Evolutionary conservation across 1,284 basidiomycete genomes (phyloP).

Genomic region (Sparassis latifolia): DNA sequence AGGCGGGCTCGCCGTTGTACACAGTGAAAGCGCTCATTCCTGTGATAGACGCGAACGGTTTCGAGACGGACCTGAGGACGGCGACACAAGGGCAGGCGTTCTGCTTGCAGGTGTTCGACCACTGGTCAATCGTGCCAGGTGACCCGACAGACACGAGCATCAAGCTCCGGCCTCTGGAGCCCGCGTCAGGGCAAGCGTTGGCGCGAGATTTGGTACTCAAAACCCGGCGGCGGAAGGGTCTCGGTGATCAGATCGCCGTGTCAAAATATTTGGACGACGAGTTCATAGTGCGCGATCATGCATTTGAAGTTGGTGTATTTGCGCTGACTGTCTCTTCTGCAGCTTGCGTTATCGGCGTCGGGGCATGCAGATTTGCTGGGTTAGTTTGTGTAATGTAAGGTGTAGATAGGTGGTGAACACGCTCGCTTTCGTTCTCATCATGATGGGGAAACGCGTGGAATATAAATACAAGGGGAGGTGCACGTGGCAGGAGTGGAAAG

Average conservation of each 20-base stretch:
- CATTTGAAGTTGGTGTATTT: conserved; percentile 15
- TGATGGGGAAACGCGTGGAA: not conserved
- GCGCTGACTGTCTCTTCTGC: conserved; percentile 8
- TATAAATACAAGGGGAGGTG: not conserved
- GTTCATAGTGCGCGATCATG: conserved; percentile 63
- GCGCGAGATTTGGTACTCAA: conserved; percentile 94
- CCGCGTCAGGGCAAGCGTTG: conserved; percentile 89
- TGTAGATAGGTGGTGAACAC: too few relatives aligned
- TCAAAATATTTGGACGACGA: conserved; percentile 94
- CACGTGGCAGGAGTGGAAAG: conserved; percentile 27
- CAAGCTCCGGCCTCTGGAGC: conserved; percentile 92
- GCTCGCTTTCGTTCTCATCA: too few relatives aligned
- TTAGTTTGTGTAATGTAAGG: conserved; percentile 26
- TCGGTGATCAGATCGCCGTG: conserved; percentile 90
- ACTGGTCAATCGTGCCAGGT: conserved; percentile 97
- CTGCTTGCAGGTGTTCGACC: conserved; percentile 93
- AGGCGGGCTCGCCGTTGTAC: conserved; percentile 94
- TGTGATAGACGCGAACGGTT: conserved; percentile 97
- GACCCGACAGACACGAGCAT: conserved; percentile 96
- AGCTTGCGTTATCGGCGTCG: conserved; percentile 86
- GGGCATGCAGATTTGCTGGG: conserved; percentile 86
- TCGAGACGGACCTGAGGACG: conserved; percentile 96
- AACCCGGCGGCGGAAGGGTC: conserved; percentile 91
- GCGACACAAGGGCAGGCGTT: conserved; percentile 98
- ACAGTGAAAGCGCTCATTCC: conserved; percentile 97